Evolutionary conservation across 805 yeast genomes (phyloP), one percentile per base, ranked within the genome.

Genomic region (Lipomyces lipofer): DNA sequence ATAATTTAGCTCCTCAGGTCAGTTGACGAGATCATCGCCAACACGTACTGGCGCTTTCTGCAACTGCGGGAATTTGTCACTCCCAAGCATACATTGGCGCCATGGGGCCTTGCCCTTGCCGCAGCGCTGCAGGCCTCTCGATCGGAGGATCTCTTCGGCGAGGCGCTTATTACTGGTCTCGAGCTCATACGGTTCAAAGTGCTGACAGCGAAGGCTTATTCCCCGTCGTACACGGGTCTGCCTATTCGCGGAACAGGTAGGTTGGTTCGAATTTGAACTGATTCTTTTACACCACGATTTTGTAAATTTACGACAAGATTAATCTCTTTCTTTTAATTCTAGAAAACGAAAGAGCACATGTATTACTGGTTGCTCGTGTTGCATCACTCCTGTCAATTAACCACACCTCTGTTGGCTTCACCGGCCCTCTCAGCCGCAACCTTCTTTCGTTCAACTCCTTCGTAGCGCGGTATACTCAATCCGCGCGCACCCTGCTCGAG

Each of bases 361-460:
- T 77, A 13, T 65, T 72, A 22, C 63, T 82, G 43, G 68, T 82
- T 19, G 69, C 82, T 6, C 77, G 85, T 58, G 67, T 83, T 9
- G 71, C 80, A 13, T 68, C 78, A 2, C 67, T 82, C 4, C 70
- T 81, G 35, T 70, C 75, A 17, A 64, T 77, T 2, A 73, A 76
- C 3, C 83, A 84, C 43, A 74, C 72, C 64, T 81, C 81, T 25
- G 74, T 74, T 36, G 80, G 78, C 47, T 84, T 81, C 70, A 78
- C 78, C 43, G 91, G 91, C 1, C 90, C 89, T 12, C 74, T 88
- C 30, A 86, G 88, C 15, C 79, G 84, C 60, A 78, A 80, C 35
- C 72, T 88, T 32, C 73, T 87, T 46, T 78, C 81, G 42, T 86
- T 85, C 67, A 78, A 90, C 65, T 83, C 89, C 17, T 81, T 82